Conservation (phyloP, 2,329 filamentous ascomycete species). For the Thyridium curvatum region DNA sequence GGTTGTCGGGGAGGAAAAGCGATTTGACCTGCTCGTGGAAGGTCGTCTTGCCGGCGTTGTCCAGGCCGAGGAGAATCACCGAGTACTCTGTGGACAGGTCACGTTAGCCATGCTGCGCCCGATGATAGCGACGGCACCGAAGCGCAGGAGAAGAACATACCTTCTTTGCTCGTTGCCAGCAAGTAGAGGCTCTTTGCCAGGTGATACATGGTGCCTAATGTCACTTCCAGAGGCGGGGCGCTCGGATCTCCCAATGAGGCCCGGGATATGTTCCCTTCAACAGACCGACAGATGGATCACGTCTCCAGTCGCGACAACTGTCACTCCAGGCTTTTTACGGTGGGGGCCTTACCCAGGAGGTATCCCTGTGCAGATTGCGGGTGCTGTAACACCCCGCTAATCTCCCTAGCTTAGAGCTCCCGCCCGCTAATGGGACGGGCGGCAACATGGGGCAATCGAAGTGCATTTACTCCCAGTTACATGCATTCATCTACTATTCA, state of each 20-base stretch:
- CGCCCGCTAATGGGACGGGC: too few relatives aligned
- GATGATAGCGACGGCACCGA: slow-evolving; percentile 3
- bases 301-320: background rate
- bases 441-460: too few relatives aligned
- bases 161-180: slow-evolving; percentile 95
- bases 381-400: too few relatives aligned
- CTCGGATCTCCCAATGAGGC: background rate
- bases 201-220: slow-evolving; percentile 68
- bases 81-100: slow-evolving; percentile 68
- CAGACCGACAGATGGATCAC: too few relatives aligned
- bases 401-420: too few relatives aligned
- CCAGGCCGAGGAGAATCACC: slow-evolving; percentile 90
- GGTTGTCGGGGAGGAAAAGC: slow-evolving; percentile 62
- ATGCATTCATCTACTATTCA: too few relatives aligned
- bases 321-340: too few relatives aligned
- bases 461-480: too few relatives aligned
- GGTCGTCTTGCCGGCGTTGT: slow-evolving; percentile 97
- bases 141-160: slow-evolving; percentile 34
- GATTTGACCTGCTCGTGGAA: slow-evolving; percentile 96
- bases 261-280: background rate
- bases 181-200: slow-evolving; percentile 91
- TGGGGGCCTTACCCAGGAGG: too few relatives aligned
- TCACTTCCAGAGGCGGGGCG: background rate
- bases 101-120: background rate
- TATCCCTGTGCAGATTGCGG: too few relatives aligned